Evolutionary conservation across 352 stramenopile species (phyloP), one percentile per base, ranked within the genome.

Genomic region (Globisporangium yorkense): DNA sequence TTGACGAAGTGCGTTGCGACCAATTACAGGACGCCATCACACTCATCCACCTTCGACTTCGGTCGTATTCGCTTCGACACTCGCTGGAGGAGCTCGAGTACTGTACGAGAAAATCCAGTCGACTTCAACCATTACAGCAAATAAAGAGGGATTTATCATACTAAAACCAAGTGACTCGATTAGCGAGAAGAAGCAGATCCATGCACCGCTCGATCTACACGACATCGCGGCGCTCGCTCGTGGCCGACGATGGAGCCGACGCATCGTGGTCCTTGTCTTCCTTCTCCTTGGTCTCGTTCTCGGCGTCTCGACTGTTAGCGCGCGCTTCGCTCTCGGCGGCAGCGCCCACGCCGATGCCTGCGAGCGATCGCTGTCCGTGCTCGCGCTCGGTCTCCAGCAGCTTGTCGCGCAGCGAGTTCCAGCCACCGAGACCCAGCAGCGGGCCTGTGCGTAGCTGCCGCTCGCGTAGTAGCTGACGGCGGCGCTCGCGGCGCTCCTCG

Each of bases 351-450:
- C 52, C 46, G 16, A 54, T 41, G 35, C 44, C 47, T 24, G 56
- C 59, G 59, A 65, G 52, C 10, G 53, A 45, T 3, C 45, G 52
- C 21, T 53, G 57, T 1, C 41, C 47, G 29, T 47, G 39, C 27
- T 65, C 59, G 39, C 54, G 59, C 46, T 65, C 59, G 37, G 39
- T 60, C 41, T 59, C 59, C 27, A 65, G 53, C 10, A 65, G 54
- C 21, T 59, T 59, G 54, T 59, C 59, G 2, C 59, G 59, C 35
- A 65, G 39, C 47, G 52, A 60, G 39, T 59, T 65, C 59, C 59
- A 65, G 13, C 37, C 59, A 12, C 24, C 48, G 39, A 65, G 48
- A 1, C 37, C 37, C n/a, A 65, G 52, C 2, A 48, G 35, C 16
- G 59, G 59, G 0, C 59, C 59, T 1, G 59, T 57, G 21, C 53